Base-by-base conservation (phyloP, 352 stramenopile genomes). In the Blastocystis sp. region DNA sequence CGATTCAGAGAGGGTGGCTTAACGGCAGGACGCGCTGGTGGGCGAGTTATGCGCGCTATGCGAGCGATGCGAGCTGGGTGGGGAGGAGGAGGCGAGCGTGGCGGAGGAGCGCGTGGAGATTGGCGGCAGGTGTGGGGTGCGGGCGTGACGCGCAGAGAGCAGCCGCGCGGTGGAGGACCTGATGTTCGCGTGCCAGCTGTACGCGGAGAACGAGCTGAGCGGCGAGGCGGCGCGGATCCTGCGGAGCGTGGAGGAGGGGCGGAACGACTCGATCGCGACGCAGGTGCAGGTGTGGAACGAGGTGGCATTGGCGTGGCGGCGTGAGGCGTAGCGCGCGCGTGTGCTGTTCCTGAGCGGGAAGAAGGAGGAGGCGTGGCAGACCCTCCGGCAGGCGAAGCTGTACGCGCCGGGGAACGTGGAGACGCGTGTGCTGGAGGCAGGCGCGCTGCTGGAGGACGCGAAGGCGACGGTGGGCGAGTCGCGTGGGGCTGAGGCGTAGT, bases 211-310 rank as follows among this genome's bases (percentile, higher is more conserved):
- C 9, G n/a, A 0, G 3, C 14, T 76, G 24, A 43, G 9, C 4
- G 21, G 14, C 43, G 65, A 76, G n/a, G 43, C 65, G 38, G 34
- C 11, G 34, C 21, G 52, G 65, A 76, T n/a, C 6, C 65, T 76
- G 9, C 65, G 43, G n/a, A 14, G 43, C 7, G 24, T 76, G 9
- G 38, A 43, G 10, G 24, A 24, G 14, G 38, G 14, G 14, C 52
- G 9, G 17, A 38, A 76, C 17, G 52, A 57, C 38, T 19, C 34
- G 34, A n/a, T 52, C 14, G 19, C n/a, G 38, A 76, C 24, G 34
- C 65, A 38, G 43, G n/a, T 52, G 43, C 65, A 38, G 14, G 38
- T 76, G 14, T 52, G n/a, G 24, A 76, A 76, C 43, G 65, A 76
- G 38, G 65, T 76, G 24, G 14, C 9, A 7, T 0, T 76, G n/a